Base-by-base conservation (phyloP, 176 grass and related monocot genomes). In the Zizania latifolia region DNA sequence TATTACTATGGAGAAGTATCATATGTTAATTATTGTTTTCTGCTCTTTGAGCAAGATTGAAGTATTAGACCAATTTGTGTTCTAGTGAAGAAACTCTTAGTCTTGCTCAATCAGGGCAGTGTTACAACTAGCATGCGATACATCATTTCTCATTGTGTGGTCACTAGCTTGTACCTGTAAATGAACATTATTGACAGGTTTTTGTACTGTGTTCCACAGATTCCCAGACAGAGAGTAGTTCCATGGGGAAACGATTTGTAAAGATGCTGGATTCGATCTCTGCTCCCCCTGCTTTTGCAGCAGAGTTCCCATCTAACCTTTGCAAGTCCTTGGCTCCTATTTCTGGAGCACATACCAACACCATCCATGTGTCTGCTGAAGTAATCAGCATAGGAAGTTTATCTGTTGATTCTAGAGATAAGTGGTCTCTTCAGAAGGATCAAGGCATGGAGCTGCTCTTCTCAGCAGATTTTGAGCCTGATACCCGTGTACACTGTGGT, bases 221-320 rank as follows among this genome's bases (percentile, higher is more conserved):
- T 84, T 71, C 70, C 24, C 81, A 79, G 36, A 43, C 44, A 9
- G 70, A 84, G 76, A 84, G 45, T 34, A 51, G 34, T 19, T 9
- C 63, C 16, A 36, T 69, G 0, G 69, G 75, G 62, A 86, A 82
- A 30, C 73, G 65, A 57, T 86, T 97, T 46, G 81, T 84, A 72
- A 89, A 74, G 78, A 78, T 98, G 34, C 27, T 98, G 86, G 91
- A 88, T 71, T 88, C 86, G 15, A 81, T 98, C 70, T 86, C 91
- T 10, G 84, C 86, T 9, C 94, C 94, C 4, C 91, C 94, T 28
- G 94, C 94, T 68, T 89, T 94, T 83, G 94, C 94, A 21, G 71
- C 79, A 29, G 94, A 98, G 66, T 76, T 78, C 74, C 88, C 81
- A 0, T 32, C 64, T 54, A 78, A 79, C 46, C 60, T 78, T 33